These are phyloP conservation scores for Spathaspora arborariae DNA, from an alignment of 805 yeast genomes.

Conservation along the genomic window DNA sequence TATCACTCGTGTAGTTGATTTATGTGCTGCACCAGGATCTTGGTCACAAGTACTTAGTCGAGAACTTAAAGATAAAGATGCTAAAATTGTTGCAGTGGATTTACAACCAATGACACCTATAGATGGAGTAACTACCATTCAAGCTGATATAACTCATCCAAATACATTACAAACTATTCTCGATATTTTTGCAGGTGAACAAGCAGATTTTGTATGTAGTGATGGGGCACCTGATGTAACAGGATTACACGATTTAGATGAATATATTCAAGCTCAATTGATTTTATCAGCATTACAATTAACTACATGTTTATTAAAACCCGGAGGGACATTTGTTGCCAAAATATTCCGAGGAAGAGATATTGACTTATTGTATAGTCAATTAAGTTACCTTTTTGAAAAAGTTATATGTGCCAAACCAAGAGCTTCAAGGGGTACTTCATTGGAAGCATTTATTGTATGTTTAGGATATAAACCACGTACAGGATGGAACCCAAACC, in stretches of 20 bases:
- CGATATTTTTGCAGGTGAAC: constrained; percentile 82
- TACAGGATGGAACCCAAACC: constrained; percentile 79
- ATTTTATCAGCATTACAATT: constrained; percentile 87
- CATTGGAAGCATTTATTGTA: constrained; percentile 90
- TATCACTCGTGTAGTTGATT: constrained; percentile 82
- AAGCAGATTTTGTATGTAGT: constrained; percentile 93
- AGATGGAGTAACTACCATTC: constrained; percentile 83
- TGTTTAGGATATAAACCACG: constrained; percentile 87
- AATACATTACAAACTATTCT: constrained; percentile 73
- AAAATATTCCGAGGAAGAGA: constrained; percentile 96
- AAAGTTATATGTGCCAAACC: constrained; percentile 94
- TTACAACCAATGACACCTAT: constrained; percentile 97
- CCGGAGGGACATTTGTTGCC: constrained; percentile 93
- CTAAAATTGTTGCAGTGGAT: constrained; percentile 90
- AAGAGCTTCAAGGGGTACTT: constrained; percentile 89
- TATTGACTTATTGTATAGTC: constrained; percentile 90
- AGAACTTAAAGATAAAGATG: constrained; percentile 52
- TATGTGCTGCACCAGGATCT: constrained; percentile 98
- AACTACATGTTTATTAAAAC: constrained; percentile 82
- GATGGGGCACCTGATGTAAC: constrained; percentile 99
- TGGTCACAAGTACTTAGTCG: constrained; percentile 95
- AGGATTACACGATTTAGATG: constrained; percentile 94
- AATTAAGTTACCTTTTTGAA: constrained; percentile 80
- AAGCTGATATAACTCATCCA: constrained; percentile 98
- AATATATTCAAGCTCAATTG: constrained; percentile 92